Evolutionary conservation across 2,329 filamentous ascomycete species (phyloP).

Genomic region (Pseudocercospora macadamiae): DNA sequence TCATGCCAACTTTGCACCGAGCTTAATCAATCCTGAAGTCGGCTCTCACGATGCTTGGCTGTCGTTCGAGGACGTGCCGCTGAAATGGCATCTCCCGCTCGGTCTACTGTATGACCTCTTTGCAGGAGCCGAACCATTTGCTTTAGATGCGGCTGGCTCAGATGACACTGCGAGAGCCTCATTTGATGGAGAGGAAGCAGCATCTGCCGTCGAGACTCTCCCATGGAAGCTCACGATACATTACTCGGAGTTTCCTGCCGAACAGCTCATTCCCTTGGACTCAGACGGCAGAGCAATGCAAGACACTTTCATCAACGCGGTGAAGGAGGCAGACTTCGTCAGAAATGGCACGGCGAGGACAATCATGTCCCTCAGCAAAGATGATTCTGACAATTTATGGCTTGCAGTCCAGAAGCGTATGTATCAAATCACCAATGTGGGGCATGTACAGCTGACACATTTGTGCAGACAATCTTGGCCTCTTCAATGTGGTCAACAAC

Average conservation of each 20-base stretch:
- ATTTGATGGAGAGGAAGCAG: slow-evolving; percentile 12
- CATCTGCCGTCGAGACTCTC: slow-evolving; percentile 36
- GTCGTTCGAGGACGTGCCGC: slow-evolving; percentile 66
- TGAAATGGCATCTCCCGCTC: slow-evolving; percentile 74
- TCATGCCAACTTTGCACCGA: slow-evolving; percentile 63
- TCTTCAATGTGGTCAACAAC: slow-evolving; percentile 74
- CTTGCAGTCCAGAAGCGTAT: slow-evolving; percentile 72
- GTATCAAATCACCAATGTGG: slow-evolving; percentile 31
- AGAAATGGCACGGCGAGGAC: slow-evolving; percentile 85
- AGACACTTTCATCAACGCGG: slow-evolving; percentile 69
- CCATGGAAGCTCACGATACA: slow-evolving; percentile 68
- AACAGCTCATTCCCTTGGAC: slow-evolving; percentile 62
- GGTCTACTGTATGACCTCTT: slow-evolving; percentile 72
- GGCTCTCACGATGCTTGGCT: slow-evolving; percentile 62
- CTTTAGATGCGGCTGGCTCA: slow-evolving; percentile 24
- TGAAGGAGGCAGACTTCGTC: slow-evolving; percentile 82
- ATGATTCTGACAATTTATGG: slow-evolving; percentile 83
- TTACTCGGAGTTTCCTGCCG: slow-evolving; percentile 60
- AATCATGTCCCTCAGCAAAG: slow-evolving; percentile 85
- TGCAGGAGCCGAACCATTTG: slow-evolving; percentile 57
- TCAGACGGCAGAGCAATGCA: slow-evolving; percentile 58
- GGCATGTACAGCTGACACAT: not conserved
- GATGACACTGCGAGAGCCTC: not conserved
- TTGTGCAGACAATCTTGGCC: slow-evolving; percentile 67
- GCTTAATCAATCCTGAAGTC: slow-evolving; percentile 61